A percentile compares a stretch with the other conserved stretches of the same genome.
phyloP scores from a whole-genome alignment of 2,329 filamentous ascomycete genomes.

The Zymoseptoria crescenta region DNA sequence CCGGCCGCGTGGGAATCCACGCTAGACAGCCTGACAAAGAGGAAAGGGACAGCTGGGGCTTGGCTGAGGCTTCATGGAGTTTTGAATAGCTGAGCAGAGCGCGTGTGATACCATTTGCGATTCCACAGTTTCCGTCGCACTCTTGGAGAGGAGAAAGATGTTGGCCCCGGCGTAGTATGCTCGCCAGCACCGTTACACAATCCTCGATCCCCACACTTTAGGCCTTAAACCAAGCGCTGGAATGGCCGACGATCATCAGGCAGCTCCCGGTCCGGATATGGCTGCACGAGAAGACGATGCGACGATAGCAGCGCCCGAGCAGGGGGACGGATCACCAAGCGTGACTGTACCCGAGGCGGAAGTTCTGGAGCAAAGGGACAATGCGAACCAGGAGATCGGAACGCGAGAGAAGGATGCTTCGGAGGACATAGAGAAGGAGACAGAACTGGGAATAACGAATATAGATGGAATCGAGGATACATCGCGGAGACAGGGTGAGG shows the following conservation, averaged over 20 bases:
- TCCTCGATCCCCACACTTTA: neutral
- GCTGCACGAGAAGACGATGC: slow-evolving; percentile 7
- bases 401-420: slow-evolving; percentile 1
- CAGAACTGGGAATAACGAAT: neutral
- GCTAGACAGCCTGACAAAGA: neutral
- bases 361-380: neutral
- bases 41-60: neutral
- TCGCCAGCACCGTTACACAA: neutral
- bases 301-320: slow-evolving; percentile 12
- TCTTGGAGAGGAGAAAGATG: neutral
- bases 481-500: neutral
- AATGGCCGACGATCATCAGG: slow-evolving; percentile 24
- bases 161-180: neutral
- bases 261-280: slow-evolving; percentile 16
- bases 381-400: slow-evolving; percentile 4
- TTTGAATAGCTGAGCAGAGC: neutral
- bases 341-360: slow-evolving; percentile 1
- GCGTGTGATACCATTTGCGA: neutral
- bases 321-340: slow-evolving; percentile 7
- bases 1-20: neutral
- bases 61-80: neutral
- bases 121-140: neutral
- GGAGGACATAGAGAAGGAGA: slow-evolving; percentile 8
- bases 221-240: slow-evolving; percentile 21
- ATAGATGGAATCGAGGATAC: neutral